A percentile compares a stretch with the other conserved stretches of the same genome.
These are phyloP conservation scores for Yamadazyma mexicana DNA, from an alignment of 1,139 yeast species.

Conservation along the genomic window DNA sequence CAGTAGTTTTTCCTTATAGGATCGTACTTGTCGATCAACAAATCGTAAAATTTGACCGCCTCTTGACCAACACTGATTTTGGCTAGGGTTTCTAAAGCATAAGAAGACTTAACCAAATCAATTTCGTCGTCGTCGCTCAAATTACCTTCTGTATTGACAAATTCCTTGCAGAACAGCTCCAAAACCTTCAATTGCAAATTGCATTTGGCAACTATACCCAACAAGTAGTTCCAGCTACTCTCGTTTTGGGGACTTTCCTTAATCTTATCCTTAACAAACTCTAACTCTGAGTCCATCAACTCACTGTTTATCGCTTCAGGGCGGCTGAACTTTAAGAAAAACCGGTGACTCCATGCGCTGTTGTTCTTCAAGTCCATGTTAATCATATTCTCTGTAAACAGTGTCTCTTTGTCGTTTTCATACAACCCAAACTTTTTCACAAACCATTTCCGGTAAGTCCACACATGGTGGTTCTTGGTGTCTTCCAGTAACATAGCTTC, in stretches of 20 bases:
- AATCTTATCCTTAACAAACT: slow-evolving; percentile 49
- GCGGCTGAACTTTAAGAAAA: slow-evolving; percentile 49
- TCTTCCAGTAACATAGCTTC: slow-evolving; percentile 73
- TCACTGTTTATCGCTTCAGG: slow-evolving; percentile 12
- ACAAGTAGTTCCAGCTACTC: slow-evolving; percentile 83
- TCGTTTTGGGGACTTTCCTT: slow-evolving; percentile 73
- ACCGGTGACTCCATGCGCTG: slow-evolving; percentile 92
- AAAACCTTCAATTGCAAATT: slow-evolving; percentile 32
- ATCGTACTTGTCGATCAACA: slow-evolving; percentile 55
- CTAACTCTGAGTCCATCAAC: slow-evolving; percentile 27
- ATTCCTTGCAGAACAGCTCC: slow-evolving; percentile 44
- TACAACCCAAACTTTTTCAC: slow-evolving; percentile 54
- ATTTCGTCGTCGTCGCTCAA: slow-evolving; percentile 15
- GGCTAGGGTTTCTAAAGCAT: slow-evolving; percentile 68
- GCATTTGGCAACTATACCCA: slow-evolving; percentile 53
- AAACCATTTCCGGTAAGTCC: slow-evolving; percentile 90
- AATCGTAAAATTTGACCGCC: slow-evolving; percentile 45
- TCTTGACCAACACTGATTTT: slow-evolving; percentile 42
- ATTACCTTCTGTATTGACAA: slow-evolving; percentile 27
- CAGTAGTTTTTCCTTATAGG: slow-evolving; percentile 72
- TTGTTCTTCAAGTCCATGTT: slow-evolving; percentile 76
- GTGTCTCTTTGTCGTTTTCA: slow-evolving; percentile 48
- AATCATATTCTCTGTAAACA: slow-evolving; percentile 51
- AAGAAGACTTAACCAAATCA: slow-evolving; percentile 46
- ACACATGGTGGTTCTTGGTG: slow-evolving; percentile 89